phyloP scores from a whole-genome alignment of 345 rosid species.

The Capsella bursapastoris region DNA sequence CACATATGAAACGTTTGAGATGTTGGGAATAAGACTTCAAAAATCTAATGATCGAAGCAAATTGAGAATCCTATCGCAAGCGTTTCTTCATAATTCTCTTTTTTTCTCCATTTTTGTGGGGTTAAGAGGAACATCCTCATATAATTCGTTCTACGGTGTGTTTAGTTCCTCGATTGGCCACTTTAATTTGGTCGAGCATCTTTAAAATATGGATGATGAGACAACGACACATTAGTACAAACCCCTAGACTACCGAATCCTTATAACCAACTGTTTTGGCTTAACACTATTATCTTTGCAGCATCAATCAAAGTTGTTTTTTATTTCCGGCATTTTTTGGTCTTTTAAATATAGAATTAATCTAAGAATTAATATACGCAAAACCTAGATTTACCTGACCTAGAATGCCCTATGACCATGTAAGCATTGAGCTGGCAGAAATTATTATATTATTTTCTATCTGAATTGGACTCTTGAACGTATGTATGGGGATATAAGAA shows the following conservation, averaged over 20 bases:
- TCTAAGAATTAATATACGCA: no score
- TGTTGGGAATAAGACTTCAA: no score
- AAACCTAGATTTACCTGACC: not conserved
- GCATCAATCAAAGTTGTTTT: not conserved
- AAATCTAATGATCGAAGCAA: no score
- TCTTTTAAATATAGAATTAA: no score
- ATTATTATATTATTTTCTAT: not conserved
- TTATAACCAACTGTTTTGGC: no score
- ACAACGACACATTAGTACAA: no score
- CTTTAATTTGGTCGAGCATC: constrained; percentile 7
- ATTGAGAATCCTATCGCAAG: not conserved
- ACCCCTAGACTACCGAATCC: no score
- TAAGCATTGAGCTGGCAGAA: not conserved
- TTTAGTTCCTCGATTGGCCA: not conserved
- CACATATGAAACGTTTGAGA: not conserved
- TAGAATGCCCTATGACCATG: not conserved
- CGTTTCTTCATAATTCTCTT: not conserved
- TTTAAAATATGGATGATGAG: not conserved
- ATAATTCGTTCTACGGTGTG: not conserved
- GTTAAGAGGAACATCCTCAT: not conserved
- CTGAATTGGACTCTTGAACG: no score
- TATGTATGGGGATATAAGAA: no score
- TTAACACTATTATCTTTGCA: not conserved
- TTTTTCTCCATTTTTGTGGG: not conserved
- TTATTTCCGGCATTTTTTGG: not conserved